phyloP scores from a whole-genome alignment of 2,329 filamentous ascomycete species.

The Chrysoporthe deuterocubensis region DNA sequence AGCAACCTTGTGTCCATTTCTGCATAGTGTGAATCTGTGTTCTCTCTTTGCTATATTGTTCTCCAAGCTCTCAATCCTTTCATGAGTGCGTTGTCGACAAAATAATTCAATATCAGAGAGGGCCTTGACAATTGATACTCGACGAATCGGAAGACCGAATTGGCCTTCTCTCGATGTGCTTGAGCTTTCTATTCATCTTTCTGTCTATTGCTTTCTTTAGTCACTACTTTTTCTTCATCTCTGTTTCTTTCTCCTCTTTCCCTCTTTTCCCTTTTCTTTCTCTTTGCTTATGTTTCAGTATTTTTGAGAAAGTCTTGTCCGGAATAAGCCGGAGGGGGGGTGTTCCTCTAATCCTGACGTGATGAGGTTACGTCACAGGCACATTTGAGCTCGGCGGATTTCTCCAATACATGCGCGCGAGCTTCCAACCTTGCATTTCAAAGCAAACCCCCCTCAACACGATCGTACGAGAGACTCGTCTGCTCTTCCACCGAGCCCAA shows the following conservation, averaged over 20 bases:
- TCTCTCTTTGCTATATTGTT: background rate
- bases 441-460: background rate
- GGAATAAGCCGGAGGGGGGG: background rate
- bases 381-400: background rate
- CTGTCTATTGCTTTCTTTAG: no score
- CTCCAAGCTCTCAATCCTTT: background rate
- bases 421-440: constrained; percentile 1
- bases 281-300: no score
- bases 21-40: background rate
- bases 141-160: background rate
- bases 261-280: background rate
- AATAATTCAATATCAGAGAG: background rate
- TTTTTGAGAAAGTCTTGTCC: background rate
- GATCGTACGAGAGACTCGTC: background rate
- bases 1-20: background rate
- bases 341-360: background rate
- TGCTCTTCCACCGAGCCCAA: background rate
- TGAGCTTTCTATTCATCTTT: no score
- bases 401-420: background rate
- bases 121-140: background rate
- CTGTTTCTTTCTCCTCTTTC: background rate
- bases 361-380: constrained; percentile 8
- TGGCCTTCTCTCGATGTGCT: no score
- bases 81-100: background rate
- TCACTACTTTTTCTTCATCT: background rate